Percentiles rank a stretch among this genome's conserved stretches.
Evolutionary conservation across 768 basidiomycete species (phyloP).

Genomic region (Tulasnella sp.): DNA sequence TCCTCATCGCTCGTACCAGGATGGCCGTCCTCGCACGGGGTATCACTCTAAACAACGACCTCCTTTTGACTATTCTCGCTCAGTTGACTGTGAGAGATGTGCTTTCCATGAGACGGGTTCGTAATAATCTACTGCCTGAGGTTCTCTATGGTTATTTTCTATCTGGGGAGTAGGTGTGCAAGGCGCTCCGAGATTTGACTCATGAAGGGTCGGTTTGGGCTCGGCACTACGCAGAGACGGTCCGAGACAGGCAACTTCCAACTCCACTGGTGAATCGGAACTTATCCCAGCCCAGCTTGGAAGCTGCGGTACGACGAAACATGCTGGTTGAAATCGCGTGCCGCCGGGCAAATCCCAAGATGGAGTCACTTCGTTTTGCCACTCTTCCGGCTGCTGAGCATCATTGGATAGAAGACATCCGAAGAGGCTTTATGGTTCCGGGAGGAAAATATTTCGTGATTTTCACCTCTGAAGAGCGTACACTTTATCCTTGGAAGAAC

Average conservation of each 20-base stretch:
- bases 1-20: too few species aligned
- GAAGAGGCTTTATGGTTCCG: neutral
- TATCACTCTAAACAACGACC: neutral
- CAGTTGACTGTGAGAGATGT: neutral
- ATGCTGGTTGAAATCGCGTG: neutral
- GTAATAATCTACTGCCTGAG: too few species aligned
- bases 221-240: neutral
- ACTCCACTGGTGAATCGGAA: neutral
- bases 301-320: neutral
- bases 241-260: neutral
- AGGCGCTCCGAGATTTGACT: neutral
- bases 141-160: too few species aligned
- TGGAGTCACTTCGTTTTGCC: neutral
- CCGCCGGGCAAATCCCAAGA: neutral
- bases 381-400: neutral
- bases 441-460: neutral
- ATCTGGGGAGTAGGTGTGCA: neutral
- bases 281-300: neutral
- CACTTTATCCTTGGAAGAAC: neutral
- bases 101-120: neutral
- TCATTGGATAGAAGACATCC: neutral
- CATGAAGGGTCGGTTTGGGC: neutral
- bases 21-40: neutral
- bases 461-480: neutral
- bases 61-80: neutral